Base-by-base conservation (phyloP, 768 basidiomycete genomes). In the Pilatotrama ljubarskyi region DNA sequence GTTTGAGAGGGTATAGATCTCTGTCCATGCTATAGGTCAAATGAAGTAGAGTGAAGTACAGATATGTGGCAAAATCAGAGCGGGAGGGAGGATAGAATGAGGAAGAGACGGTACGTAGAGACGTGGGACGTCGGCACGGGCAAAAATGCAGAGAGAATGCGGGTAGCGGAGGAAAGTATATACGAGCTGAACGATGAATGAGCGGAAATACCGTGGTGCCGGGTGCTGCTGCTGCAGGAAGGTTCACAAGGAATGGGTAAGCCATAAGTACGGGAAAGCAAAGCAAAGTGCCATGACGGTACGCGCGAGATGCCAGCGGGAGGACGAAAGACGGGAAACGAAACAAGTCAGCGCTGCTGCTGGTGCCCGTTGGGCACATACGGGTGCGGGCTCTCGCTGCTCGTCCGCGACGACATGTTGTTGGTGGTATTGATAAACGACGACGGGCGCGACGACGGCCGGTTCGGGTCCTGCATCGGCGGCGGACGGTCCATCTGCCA, bases 301-400 rank as follows among this genome's bases (percentile, higher is more conserved):
- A 59, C 49, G 55, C 51, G 50, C 42, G 58, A 59, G 10, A 32
- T 32, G 60, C 52, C n/a, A n/a, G 62, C 51, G 49, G 22, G 47
- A 43, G 38, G 46, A 29, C 44, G 35, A 35, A 32, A 22, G 49
- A 20, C 38, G 47, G n/a, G n/a, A n/a, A 25, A 66, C 29, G 51
- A 43, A 38, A 44, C 17, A 57, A 41, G 69, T 58, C 59, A 66
- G 43, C 68, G 68, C 58, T 69, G 69, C 51, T 64, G 65, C 51
- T 65, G 61, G 56, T 72, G 68, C 35, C 63, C 65, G 55, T 66
- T 68, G 38, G 66, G 58, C 26, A 55, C 41, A 60, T 61, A 68
- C 36, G 69, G 65, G 59, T 66, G 61, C 40, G 65, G 58, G 35
- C 67, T 66, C 55, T 73, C 72, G 40, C 69, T 67, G 55, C 70